Evolutionary conservation across 306 rosid species (phyloP), one percentile per base, ranked within the genome.

Genomic region (Pyrus communis): DNA sequence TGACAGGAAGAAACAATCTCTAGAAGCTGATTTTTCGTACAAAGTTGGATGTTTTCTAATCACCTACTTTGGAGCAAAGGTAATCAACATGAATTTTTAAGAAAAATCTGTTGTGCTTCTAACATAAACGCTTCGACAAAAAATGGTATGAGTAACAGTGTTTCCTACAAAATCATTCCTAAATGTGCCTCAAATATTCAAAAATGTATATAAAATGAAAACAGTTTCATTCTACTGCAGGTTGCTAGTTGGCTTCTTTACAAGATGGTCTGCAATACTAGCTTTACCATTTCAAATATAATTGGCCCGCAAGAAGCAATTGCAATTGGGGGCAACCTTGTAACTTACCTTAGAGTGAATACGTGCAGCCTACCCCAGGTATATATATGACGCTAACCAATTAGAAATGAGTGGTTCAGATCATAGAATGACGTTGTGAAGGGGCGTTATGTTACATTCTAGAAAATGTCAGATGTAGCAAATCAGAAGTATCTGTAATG

Each of bases 301-400:
- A 77, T 92, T 75, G 97, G 98, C 7, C 98, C 98, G 15, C 91
- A 84, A 89, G 96, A 94, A 76, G 87, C 79, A 73, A 87, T 91
- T 69, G 75, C 81, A 80, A 27, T 94, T 67, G 91, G 79, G 58
- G 88, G 69, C 86, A 94, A 94, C 77, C 98, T 93, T 27, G 1
- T 94, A 25, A 84, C 87, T 27, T 94, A 78, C 86, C 73, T 94
- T 3, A 86, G 96, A 85, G 97, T 82, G 33, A 90, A 74, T 76
- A 82, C 87, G 57, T 88, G 97, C 23, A 89, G 91, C 81, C 66
- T 92, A 77, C 88, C 98, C 77, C 96, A 94, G 76, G 97, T 94
- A 90, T 23, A 21, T 49, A 40, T 38, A n/a, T 30, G 21, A 42
- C 46, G 46, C 13, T 42, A 42, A 42, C 3, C 46, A 42, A 42